Evolutionary conservation across 2,329 filamentous ascomycete genomes (phyloP), one percentile per base, ranked within the genome.

Genomic region (Celoporthe dispersa): DNA sequence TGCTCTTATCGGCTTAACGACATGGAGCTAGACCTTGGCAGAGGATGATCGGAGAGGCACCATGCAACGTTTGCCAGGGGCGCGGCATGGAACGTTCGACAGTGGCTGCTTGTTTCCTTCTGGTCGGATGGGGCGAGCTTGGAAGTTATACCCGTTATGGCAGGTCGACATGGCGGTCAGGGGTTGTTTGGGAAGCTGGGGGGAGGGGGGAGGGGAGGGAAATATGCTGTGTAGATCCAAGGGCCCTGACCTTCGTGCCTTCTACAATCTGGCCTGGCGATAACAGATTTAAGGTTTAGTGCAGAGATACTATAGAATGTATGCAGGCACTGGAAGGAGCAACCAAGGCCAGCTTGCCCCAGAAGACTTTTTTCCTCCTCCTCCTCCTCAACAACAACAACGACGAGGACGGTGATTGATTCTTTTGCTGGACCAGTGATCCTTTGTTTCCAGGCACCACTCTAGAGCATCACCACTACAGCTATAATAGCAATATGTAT

Each of bases 1-100:
- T 59, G 55, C 55, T 37, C 57, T 60, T 60, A 60, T 60, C 33
- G 57, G 55, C 2, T 60, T 22, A 60, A 60, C 57, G 33, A 60
- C 57, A 37, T 37, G 53, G 53, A 16, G 12, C 53, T 31, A 7
- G 53, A 31, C 53, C 53, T 57, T 57, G 53, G 53, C 53, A 57
- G 11, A 57, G 25, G 25, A 16, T 31, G 53, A 57, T 57, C 53
- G 28, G 53, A 33, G 28, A 31, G 31, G 39, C 41, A 33, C 39
- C n/a, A 25, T 33, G 39, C 37, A 33, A 33, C 41, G 8, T 31
- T 2, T 8, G 28, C 25, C 25, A 57, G 53, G 53, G 53, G 53
- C 12, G 5, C 28, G 1, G 53, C 53, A 57, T 31, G 53, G 53
- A 57, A 57, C 14, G 53, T 16, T 33, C 28, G 25, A 33, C 14